Percentiles rank a stretch among this genome's conserved stretches.
These are phyloP conservation scores for Persicaria maculosa DNA, from an alignment of 148 eudicot species.

Conservation along the genomic window DNA sequence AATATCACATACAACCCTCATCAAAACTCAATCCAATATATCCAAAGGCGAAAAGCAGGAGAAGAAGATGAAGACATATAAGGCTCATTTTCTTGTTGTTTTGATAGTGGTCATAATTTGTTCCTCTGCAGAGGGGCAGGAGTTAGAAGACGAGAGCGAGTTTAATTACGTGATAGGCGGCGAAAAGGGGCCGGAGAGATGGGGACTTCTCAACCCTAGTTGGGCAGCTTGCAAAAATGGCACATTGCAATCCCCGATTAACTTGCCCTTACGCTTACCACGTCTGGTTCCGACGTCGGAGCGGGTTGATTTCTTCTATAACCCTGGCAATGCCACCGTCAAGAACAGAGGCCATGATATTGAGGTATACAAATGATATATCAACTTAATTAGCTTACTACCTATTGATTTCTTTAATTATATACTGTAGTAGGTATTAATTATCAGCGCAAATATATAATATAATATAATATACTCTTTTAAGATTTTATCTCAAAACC, in stretches of 20 bases:
- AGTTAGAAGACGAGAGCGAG: conserved; percentile 26
- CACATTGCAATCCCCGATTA: conserved; percentile 55
- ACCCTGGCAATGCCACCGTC: conserved; percentile 27
- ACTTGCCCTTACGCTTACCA: conserved; percentile 25
- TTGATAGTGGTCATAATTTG: too few species aligned
- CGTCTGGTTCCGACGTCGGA: conserved; percentile 5
- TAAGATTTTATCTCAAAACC: too few species aligned
- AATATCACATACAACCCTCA: too few species aligned
- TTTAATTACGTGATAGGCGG: conserved; percentile 29
- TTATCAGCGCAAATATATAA: too few species aligned
- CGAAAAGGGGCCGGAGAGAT: conserved; percentile 35
- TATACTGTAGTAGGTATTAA: too few species aligned
- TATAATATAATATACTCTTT: neutral
- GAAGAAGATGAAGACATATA: too few species aligned
- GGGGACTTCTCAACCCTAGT: conserved; percentile 47
- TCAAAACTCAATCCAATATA: too few species aligned
- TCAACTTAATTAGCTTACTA: too few species aligned
- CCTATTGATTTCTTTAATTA: too few species aligned
- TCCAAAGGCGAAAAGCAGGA: too few species aligned
- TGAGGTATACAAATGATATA: conserved; percentile 13
- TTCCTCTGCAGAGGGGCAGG: neutral
- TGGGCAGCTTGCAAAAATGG: conserved; percentile 48
- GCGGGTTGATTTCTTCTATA: conserved; percentile 20
- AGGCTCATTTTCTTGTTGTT: too few species aligned
- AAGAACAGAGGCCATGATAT: conserved; percentile 51